Base-by-base conservation (phyloP, 352 stramenopile genomes). In the Lagenidium giganteum region DNA sequence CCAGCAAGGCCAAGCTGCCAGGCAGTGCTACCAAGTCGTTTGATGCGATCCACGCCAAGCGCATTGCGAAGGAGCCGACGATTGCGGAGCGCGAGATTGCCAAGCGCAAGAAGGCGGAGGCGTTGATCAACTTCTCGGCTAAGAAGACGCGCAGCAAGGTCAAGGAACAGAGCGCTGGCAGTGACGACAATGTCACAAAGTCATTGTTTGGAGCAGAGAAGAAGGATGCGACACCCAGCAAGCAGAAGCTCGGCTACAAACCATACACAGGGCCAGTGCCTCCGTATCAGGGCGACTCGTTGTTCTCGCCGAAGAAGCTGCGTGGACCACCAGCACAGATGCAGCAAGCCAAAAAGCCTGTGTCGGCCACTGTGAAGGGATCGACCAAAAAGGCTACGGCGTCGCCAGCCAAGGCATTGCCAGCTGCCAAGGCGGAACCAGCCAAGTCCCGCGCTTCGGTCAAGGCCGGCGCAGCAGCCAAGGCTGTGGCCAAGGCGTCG, bases 231-330 rank as follows among this genome's bases (percentile, higher is more conserved):
- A 6, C 22, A 34, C 13, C 25, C 18, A 31, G 21, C n/a, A 51
- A 51, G 30, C 28, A 47, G 12, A 27, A 13, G 12, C 21, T 43
- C 27, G 48, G 18, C 37, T 89, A 83, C 57, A 87, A 73, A 42
- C 77, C 77, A n/a, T 83, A 90, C 54, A 74, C 45, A 26, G 77
- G 77, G 1, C 74, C 72, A 3, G 40, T 90, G 39, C 77, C 77
- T 13, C 54, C 70, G 12, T 71, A 71, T 48, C 61, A 62, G 9
- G 71, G 77, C 3, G 67, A 85, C n/a, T 80, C 75, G 14, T 56
- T 70, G 13, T 88, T 84, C 61, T 67, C 75, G 17, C 72, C 75
- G 6, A 79, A 74, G 39, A 60, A 58, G 17, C 48, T 34, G 22
- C 52, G 25, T 25, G 42, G 27, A 21, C 33, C 8, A 40, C 12